Conservation (phyloP, 169 alveolate genomes). For the Besnoitia besnoiti region DNA sequence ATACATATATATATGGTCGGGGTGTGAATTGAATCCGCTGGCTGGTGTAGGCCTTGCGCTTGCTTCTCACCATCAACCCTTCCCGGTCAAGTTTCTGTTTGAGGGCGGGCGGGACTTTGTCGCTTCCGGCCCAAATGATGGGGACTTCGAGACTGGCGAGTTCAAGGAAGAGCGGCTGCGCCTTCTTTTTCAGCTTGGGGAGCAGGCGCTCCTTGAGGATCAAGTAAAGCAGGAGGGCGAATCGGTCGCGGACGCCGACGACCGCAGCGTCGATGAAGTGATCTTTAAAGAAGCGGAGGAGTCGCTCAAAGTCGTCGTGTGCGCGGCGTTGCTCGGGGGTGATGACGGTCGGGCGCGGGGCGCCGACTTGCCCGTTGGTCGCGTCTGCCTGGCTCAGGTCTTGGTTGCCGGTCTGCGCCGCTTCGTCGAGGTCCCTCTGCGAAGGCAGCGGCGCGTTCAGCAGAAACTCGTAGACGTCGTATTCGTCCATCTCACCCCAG, state of each 20-base stretch:
- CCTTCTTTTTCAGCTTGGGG: conserved; percentile 9
- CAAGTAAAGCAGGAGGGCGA: conserved; percentile 7
- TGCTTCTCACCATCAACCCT: conserved; percentile 33
- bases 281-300: conserved; percentile 15
- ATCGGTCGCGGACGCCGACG: conserved; percentile 39
- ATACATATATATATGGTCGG: not conserved
- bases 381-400: not conserved
- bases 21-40: no score
- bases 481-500: conserved; percentile 39
- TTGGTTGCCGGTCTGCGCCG: not conserved
- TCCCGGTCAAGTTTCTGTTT: not conserved
- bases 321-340: not conserved
- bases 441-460: conserved; percentile 39
- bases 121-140: conserved; percentile 41
- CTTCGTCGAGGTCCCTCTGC: not conserved
- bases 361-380: not conserved
- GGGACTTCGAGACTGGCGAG: conserved; percentile 41
- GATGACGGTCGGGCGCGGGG: not conserved
- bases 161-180: conserved; percentile 13
- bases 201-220: conserved; percentile 24
- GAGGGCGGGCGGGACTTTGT: conserved; percentile 18
- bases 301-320: not conserved
- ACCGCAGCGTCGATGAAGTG: conserved; percentile 37
- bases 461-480: conserved; percentile 29
- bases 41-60: not conserved